Conservation (phyloP, 1,284 basidiomycete genomes). For the Sanguinoderma infundibulare region DNA sequence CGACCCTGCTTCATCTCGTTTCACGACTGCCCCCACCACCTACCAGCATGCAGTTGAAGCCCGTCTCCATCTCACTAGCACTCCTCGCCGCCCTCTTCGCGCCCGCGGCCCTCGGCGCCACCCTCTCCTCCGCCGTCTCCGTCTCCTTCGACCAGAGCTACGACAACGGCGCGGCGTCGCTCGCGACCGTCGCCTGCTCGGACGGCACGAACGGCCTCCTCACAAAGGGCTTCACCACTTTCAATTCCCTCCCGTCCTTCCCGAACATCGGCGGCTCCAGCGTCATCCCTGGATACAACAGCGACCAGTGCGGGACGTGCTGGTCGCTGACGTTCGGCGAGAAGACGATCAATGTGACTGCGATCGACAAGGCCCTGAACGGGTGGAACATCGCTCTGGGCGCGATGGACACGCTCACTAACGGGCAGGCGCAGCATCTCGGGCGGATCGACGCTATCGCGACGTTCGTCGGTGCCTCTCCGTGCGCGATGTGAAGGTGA, state of each 20-base stretch:
- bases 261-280: conserved; percentile 52
- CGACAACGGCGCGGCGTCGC: conserved; percentile 39
- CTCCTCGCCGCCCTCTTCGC: too few relatives aligned
- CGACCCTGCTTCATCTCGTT: too few relatives aligned
- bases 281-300: conserved; percentile 46
- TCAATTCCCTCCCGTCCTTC: conserved; percentile 51
- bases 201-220: conserved; percentile 47
- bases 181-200: conserved; percentile 52
- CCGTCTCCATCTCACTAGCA: too few relatives aligned
- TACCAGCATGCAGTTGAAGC: too few relatives aligned
- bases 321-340: conserved; percentile 46
- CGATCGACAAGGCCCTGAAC: conserved; percentile 44
- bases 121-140: too few relatives aligned
- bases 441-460: conserved; percentile 30
- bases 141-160: too few relatives aligned
- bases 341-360: conserved; percentile 43
- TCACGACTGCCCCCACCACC: too few relatives aligned
- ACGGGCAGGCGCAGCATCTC: conserved; percentile 26
- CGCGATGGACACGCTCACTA: conserved; percentile 36
- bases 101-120: too few relatives aligned
- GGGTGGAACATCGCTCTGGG: conserved; percentile 42
- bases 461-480: conserved; percentile 24
- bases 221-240: conserved; percentile 46
- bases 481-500: too few relatives aligned
- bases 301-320: conserved; percentile 50